Percentiles rank a stretch among this genome's conserved stretches.
Evolutionary conservation across 2,329 filamentous ascomycete species (phyloP).

Genomic region (Verticillium alfalfae): DNA sequence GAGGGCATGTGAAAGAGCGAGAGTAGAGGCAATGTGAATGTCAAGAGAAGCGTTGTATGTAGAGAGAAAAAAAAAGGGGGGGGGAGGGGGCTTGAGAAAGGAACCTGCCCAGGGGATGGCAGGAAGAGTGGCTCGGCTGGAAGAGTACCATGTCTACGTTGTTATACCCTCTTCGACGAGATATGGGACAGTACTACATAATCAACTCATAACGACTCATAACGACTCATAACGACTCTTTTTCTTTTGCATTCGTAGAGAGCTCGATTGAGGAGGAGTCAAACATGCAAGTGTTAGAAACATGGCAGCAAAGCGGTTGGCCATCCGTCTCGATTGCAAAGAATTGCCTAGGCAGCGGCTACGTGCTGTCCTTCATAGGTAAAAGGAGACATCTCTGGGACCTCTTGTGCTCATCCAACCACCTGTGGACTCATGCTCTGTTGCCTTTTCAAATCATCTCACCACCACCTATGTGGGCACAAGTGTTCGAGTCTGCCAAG

Average conservation of each 20-base stretch:
- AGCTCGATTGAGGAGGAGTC: background rate
- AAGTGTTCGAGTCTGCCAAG: too few relatives aligned
- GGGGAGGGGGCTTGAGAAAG: too few relatives aligned
- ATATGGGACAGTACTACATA: background rate
- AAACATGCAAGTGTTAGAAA: background rate
- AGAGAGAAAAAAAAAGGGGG: too few relatives aligned
- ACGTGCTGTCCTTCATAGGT: background rate
- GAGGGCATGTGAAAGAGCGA: background rate
- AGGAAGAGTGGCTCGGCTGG: background rate
- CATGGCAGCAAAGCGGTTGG: background rate
- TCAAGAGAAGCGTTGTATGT: too few relatives aligned
- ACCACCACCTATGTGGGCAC: too few relatives aligned
- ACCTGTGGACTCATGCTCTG: too few relatives aligned
- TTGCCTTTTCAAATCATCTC: too few relatives aligned
- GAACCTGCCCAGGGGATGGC: too few relatives aligned
- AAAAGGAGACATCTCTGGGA: background rate
- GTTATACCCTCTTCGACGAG: background rate
- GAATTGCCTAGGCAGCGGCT: background rate
- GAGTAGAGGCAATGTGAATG: too few relatives aligned
- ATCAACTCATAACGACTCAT: background rate
- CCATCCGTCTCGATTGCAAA: background rate
- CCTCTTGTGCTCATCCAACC: too few relatives aligned
- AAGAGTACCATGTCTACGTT: background rate
- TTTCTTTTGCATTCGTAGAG: background rate
- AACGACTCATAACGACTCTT: background rate